These are phyloP conservation scores for Diaporthe citri DNA, from an alignment of 2,329 filamentous ascomycete genomes.

Conservation along the genomic window DNA sequence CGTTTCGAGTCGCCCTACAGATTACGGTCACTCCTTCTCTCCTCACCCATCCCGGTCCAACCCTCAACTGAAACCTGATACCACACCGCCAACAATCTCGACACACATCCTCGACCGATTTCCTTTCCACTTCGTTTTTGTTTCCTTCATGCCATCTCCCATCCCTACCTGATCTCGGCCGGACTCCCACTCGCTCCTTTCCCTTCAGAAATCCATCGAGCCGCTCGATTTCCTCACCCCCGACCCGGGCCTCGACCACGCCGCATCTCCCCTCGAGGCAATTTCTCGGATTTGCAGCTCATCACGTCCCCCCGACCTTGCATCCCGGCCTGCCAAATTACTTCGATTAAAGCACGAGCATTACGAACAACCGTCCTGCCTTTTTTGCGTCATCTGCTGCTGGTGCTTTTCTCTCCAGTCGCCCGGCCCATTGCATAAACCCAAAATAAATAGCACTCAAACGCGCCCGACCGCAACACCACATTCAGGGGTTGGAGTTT, in stretches of 20 bases:
- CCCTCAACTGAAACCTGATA: conserved; percentile 40
- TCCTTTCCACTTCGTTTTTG: conserved; percentile 4
- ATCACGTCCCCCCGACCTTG: conserved; percentile 28
- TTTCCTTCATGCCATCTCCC: conserved; percentile 24
- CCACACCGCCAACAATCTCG: conserved; percentile 38
- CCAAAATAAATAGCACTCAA: conserved; percentile 25
- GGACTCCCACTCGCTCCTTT: conserved; percentile 8
- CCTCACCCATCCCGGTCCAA: conserved; percentile 38
- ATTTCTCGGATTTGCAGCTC: conserved; percentile 30
- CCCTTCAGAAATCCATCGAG: conserved; percentile 13
- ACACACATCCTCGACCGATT: conserved; percentile 33
- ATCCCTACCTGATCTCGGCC: conserved; percentile 19
- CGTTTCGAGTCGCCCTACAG: conserved; percentile 32
- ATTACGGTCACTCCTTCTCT: conserved; percentile 34
- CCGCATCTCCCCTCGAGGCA: conserved; percentile 20
- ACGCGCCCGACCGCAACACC: conserved; percentile 26
- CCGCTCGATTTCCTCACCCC: neutral
- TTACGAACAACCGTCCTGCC: conserved; percentile 29
- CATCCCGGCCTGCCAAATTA: conserved; percentile 34
- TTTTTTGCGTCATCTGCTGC: conserved; percentile 31
- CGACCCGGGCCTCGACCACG: conserved; percentile 15
- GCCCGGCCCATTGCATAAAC: conserved; percentile 28
- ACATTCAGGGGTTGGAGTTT: conserved; percentile 28
- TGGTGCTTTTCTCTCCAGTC: neutral
- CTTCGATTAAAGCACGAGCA: conserved; percentile 31